phyloP scores from a whole-genome alignment of 257 asterid genomes.

The Apocynum venetum region DNA sequence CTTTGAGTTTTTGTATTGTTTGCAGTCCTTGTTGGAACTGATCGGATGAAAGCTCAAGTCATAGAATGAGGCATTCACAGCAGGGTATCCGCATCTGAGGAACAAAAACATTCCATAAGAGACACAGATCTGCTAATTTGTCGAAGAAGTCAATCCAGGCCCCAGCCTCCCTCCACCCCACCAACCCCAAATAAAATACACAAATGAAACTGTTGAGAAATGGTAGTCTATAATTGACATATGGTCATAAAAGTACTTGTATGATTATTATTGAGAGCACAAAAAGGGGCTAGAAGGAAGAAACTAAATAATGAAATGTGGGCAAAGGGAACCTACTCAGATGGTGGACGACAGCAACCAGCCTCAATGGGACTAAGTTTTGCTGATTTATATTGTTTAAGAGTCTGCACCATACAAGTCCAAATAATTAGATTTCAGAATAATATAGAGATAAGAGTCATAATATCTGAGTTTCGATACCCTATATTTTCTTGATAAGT shows the following conservation, averaged over 20 bases:
- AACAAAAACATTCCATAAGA: background rate
- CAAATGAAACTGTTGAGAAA: background rate
- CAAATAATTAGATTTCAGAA: slow-evolving; percentile 6
- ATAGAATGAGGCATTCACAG: slow-evolving; percentile 69
- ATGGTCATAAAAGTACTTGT: background rate
- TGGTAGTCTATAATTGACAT: no score
- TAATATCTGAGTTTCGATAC: slow-evolving; percentile 24
- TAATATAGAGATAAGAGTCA: background rate
- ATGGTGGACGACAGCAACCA: slow-evolving; percentile 94
- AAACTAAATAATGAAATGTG: background rate
- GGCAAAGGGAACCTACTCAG: slow-evolving; percentile 46
- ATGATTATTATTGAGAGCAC: background rate
- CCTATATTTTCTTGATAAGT: slow-evolving; percentile 65
- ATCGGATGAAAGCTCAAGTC: slow-evolving; percentile 80
- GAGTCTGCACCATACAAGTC: slow-evolving; percentile 41
- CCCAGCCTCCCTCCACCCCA: no score
- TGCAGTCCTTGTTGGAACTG: slow-evolving; percentile 73
- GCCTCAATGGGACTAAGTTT: slow-evolving; percentile 85
- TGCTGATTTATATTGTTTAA: slow-evolving; percentile 55
- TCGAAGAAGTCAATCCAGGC: background rate
- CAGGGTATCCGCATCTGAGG: slow-evolving; percentile 85
- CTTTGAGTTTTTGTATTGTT: slow-evolving; percentile 69
- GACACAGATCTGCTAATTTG: background rate
- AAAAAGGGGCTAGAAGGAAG: background rate
- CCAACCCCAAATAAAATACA: background rate